Percentiles rank a stretch among this genome's conserved stretches.
These are phyloP conservation scores for Hyparrhenia diplandra DNA, from an alignment of 176 grass and related monocot genomes.

Conservation along the genomic window DNA sequence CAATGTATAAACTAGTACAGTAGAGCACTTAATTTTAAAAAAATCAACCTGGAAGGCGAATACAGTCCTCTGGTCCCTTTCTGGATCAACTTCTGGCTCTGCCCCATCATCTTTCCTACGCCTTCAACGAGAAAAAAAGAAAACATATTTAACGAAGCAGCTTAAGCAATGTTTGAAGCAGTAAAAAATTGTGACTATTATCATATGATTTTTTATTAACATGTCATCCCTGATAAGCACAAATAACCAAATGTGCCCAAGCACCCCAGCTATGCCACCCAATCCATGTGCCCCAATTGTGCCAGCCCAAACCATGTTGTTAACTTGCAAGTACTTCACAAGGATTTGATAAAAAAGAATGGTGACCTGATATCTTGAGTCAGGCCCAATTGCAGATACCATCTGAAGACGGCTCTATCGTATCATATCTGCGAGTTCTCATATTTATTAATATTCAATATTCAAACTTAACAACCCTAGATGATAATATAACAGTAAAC, in stretches of 20 bases:
- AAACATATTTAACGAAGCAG: not conserved
- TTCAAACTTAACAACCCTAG: conserved; percentile 35
- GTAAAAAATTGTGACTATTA: not conserved
- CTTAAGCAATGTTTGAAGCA: conserved; percentile 13
- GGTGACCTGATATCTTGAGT: conserved; percentile 64
- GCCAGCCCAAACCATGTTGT: conserved; percentile 17
- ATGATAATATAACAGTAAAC: conserved; percentile 22
- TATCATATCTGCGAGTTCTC: conserved; percentile 77
- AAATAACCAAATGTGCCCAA: conserved; percentile 15
- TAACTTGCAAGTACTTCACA: conserved; percentile 43
- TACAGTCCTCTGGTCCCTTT: conserved; percentile 98
- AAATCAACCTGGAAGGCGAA: conserved; percentile 94
- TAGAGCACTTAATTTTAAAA: conserved; percentile 1
- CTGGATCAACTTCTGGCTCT: conserved; percentile 86
- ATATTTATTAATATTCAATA: conserved; percentile 86
- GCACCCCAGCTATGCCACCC: not conserved
- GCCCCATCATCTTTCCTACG: conserved; percentile 77
- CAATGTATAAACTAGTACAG: not conserved
- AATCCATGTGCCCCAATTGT: not conserved
- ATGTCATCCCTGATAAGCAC: not conserved
- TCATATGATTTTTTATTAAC: not conserved
- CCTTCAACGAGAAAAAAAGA: conserved; percentile 30
- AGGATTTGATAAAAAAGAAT: conserved; percentile 21
- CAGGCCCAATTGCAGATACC: conserved; percentile 62
- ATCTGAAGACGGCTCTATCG: conserved; percentile 68